These are phyloP conservation scores for Capsicum rhomboideum DNA, from an alignment of 257 asterid genomes.

Conservation along the genomic window DNA sequence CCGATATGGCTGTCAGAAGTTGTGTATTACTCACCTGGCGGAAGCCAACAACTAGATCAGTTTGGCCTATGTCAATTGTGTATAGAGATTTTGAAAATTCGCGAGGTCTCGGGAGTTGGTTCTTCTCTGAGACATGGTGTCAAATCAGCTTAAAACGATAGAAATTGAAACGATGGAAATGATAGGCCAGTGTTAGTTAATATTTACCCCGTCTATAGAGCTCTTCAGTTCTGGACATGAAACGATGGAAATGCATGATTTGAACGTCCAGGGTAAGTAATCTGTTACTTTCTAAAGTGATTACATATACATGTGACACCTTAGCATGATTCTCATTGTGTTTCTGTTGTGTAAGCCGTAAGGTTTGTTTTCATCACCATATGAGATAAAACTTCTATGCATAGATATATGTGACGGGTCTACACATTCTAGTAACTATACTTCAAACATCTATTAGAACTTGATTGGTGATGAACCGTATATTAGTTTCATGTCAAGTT, in stretches of 20 bases:
- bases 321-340: not conserved
- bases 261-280: constrained; percentile 30
- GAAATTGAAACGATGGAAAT: not conserved
- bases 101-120: constrained; percentile 23
- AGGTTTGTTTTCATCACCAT: not conserved
- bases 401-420: not conserved
- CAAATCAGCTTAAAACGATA: not conserved
- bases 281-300: not conserved
- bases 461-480: not conserved
- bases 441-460: not conserved
- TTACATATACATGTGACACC: not conserved
- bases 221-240: constrained; percentile 26
- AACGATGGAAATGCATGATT: constrained; percentile 24
- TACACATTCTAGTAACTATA: not conserved
- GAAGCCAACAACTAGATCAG: constrained; percentile 28
- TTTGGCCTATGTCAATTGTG: constrained; percentile 48
- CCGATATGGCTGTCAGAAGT: constrained; percentile 20
- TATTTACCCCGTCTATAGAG: constrained; percentile 31
- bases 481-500: not conserved
- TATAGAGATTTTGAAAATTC: constrained; percentile 40
- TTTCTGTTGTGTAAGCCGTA: not conserved
- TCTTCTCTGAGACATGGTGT: not conserved
- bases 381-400: not conserved
- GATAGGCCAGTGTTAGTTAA: not conserved
- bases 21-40: constrained; percentile 16